Evolutionary conservation across 345 rosid genomes (phyloP), one percentile per base, ranked within the genome.

Genomic region (Gossypium raimondii): DNA sequence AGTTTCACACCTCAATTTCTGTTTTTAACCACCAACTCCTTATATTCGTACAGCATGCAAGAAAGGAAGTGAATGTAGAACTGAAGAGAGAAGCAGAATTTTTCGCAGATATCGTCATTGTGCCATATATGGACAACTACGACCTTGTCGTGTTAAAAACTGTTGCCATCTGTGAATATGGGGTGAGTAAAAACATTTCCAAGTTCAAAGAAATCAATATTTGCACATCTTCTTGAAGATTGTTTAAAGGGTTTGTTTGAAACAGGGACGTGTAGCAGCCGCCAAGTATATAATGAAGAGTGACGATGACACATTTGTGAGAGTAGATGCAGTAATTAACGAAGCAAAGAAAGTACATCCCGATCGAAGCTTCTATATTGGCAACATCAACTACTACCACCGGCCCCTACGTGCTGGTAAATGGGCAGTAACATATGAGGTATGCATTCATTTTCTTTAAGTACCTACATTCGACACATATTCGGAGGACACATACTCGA

Each of bases 381-480:
- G 97, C 59, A 94, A 94, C 78, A 86, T 92, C 76, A 94, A 94
- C 83, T 94, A 92, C 81, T 86, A 85, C 83, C 97, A 90, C 74
- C 90, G 84, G 84, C 97, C 97, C 78, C 81, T 94, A 43, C 90
- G 98, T 24, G 48, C 88, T 3, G 98, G 98, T 57, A 94, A 94
- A 92, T 94, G 98, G 98, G 97, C 93, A 25, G 98, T 92, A 77
- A 88, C 93, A n/a, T 89, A 91, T 59, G 97, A 94, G 97, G 98
- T 94, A 89, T 45, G 52, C 11, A 68, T 60, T 56, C 50, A 11
- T 45, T 9, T 45, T 45, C 50, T 45, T 5, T 34, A 34, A 34
- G 41, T 34, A 34, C 41, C 7, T 34, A 34, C 7, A 34, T 34
- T 5, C 41, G 7, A 34, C 7, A 34, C 41, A 34, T 34, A 5